Base-by-base conservation (phyloP, 129 eudicot genomes). In the Arctium minus region DNA sequence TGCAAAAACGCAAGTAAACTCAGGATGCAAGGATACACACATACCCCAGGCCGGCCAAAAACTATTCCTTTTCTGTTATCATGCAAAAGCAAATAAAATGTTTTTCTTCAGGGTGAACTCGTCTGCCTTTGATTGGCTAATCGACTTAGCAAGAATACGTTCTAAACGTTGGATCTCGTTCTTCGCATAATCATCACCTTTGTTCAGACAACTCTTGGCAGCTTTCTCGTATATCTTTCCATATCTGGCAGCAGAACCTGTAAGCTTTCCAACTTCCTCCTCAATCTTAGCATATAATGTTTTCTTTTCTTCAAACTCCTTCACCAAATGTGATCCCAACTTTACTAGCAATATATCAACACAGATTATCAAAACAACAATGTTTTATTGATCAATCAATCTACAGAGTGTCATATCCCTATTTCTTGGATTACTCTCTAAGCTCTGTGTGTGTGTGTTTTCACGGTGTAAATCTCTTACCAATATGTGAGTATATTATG, bases 81-180 rank as follows among this genome's bases (percentile, higher is more conserved):
- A 86, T 69, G 88, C 92, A 86, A 93, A 96, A 62, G 91, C 87
- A 2, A 90, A 82, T 35, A 96, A 81, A 75, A 96, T 92, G 83
- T 93, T 96, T 93, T 96, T 96, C 99, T 93, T 96, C 46, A 96
- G 92, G 11, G 93, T 89, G 85, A 96, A 92, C 86, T 96, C 98
- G 40, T 96, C 99, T 9, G 96, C 92, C 89, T 96, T 96, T 18
- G 86, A 44, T 44, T 92, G 72, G 80, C 93, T 96, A 35, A 93
- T 88, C 5, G 99, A 85, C 99, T 85, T 85, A 22, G 88, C 72
- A 81, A 85, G 85, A 31, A 85, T 85, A 38, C 88, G 88, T 50
- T 85, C 88, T 40, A 85, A 78, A 75, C 85, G 88, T 75, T 85
- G 88, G 82, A 80, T 85, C 74, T 85, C 88, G 13, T 85, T 85